Percentiles rank a stretch among this genome's conserved stretches.
These are phyloP conservation scores for Apiospora rasikravindrae DNA, from an alignment of 2,329 filamentous ascomycete genomes.

Conservation along the genomic window DNA sequence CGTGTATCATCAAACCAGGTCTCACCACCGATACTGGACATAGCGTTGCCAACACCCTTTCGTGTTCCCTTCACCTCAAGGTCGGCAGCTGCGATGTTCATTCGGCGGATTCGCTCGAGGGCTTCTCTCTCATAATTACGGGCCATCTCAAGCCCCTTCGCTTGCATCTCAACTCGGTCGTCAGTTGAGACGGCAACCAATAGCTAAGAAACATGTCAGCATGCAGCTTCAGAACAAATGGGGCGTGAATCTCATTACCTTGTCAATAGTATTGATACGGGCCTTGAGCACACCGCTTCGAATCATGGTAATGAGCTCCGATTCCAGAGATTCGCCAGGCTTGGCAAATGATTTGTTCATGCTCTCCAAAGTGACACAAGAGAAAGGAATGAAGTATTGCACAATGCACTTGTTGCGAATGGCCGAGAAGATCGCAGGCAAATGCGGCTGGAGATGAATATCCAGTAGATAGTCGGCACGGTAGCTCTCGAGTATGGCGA, in stretches of 20 bases:
- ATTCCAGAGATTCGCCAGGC: slow-evolving; percentile 66
- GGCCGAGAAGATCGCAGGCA: slow-evolving; percentile 70
- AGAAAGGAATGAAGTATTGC: slow-evolving; percentile 92
- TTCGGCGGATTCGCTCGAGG: slow-evolving; percentile 75
- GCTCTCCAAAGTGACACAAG: slow-evolving; percentile 79
- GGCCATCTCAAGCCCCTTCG: slow-evolving; percentile 69
- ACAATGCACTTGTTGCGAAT: slow-evolving; percentile 92
- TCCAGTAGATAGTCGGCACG: slow-evolving; percentile 89
- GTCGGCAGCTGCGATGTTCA: slow-evolving; percentile 77
- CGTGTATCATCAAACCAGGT: slow-evolving; percentile 31
- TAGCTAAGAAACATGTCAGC: slow-evolving; percentile 52
- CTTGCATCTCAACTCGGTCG: slow-evolving; percentile 72
- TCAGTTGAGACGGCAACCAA: slow-evolving; percentile 75
- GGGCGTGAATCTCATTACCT: slow-evolving; percentile 48
- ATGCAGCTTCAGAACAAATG: slow-evolving; percentile 18
- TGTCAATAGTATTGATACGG: slow-evolving; percentile 83
- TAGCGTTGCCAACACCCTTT: slow-evolving; percentile 25
- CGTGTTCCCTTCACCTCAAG: slow-evolving; percentile 66
- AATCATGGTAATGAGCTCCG: slow-evolving; percentile 82
- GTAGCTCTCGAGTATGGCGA: slow-evolving; percentile 82
- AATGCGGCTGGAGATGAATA: slow-evolving; percentile 78
- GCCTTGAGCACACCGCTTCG: slow-evolving; percentile 72
- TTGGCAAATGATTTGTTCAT: slow-evolving; percentile 78
- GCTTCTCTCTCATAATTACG: slow-evolving; percentile 76
- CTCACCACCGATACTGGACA: slow-evolving; percentile 32